Conservation (phyloP, 768 basidiomycete genomes). For the Russula sp. region DNA sequence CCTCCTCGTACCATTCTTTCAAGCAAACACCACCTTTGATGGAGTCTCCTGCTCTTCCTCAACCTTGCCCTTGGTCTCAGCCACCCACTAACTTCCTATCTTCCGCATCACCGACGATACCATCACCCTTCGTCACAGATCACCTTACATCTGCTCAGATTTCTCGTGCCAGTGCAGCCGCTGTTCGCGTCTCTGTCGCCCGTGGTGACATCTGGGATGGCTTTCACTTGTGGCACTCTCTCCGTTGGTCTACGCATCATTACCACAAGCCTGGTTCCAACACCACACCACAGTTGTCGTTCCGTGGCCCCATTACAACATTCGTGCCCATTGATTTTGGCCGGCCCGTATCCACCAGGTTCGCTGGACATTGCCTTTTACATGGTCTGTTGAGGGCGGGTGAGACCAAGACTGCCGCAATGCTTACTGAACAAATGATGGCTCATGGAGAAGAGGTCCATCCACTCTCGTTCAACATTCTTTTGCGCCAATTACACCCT, state of each 20-base stretch:
- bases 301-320: constrained; percentile 23
- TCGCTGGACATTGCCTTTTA: constrained; percentile 56
- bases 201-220: constrained; percentile 16
- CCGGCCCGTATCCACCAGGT: constrained; percentile 45
- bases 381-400: constrained; percentile 56
- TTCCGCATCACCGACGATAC: constrained; percentile 13
- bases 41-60: neutral
- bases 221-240: constrained; percentile 20
- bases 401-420: constrained; percentile 39
- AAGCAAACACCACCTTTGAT: neutral
- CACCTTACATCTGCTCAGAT: constrained; percentile 18
- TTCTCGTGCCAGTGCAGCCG: constrained; percentile 18
- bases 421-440: constrained; percentile 47
- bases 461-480: constrained; percentile 40
- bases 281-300: constrained; percentile 16
- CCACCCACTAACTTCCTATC: neutral
- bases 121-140: neutral
- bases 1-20: neutral
- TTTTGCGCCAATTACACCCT: constrained; percentile 28
- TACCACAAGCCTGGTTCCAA: constrained; percentile 9
- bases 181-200: constrained; percentile 16
- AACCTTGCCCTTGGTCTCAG: neutral
- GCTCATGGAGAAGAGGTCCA: constrained; percentile 44
- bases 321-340: constrained; percentile 43
- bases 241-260: constrained; percentile 17